Percentiles rank a stretch among this genome's conserved stretches.
Evolutionary conservation across 108 stramenopile genomes (phyloP).

Genomic region (Skeletonema grethae): DNA sequence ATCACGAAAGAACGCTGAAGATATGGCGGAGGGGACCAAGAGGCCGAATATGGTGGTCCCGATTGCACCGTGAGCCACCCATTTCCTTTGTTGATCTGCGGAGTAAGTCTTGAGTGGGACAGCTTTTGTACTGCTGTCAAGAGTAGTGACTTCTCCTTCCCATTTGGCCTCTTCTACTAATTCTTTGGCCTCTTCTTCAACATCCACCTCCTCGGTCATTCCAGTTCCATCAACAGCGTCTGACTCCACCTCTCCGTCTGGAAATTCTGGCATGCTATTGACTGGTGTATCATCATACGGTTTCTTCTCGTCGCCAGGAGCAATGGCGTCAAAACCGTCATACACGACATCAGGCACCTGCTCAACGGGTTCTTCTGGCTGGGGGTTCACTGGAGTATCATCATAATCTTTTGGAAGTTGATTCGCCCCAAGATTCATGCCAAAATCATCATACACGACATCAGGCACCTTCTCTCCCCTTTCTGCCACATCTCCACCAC

Average conservation of each 20-base stretch:
- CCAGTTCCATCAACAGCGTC: neutral
- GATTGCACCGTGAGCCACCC: slow-evolving; percentile 55
- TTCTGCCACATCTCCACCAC: no score
- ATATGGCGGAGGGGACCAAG: slow-evolving; percentile 50
- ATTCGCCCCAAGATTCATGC: neutral
- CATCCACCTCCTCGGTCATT: neutral
- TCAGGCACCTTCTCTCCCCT: neutral
- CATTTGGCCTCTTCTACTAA: neutral
- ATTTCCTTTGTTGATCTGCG: neutral
- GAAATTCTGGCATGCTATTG: neutral
- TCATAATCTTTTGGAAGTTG: no score
- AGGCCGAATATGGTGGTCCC: slow-evolving; percentile 49
- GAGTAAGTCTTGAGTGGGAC: neutral
- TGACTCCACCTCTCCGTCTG: neutral
- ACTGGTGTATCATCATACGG: no score
- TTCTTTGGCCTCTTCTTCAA: slow-evolving; percentile 3
- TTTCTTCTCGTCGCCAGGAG: neutral
- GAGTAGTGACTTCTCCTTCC: neutral
- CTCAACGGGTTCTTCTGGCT: neutral
- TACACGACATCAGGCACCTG: neutral
- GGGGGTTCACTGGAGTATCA: no score
- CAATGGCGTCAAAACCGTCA: slow-evolving; percentile 1
- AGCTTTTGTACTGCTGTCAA: neutral
- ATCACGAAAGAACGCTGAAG: slow-evolving; percentile 57
- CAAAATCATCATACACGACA: slow-evolving; percentile 1